Conservation (phyloP, 2,329 filamentous ascomycete species). For the Diaporthe capsici region DNA sequence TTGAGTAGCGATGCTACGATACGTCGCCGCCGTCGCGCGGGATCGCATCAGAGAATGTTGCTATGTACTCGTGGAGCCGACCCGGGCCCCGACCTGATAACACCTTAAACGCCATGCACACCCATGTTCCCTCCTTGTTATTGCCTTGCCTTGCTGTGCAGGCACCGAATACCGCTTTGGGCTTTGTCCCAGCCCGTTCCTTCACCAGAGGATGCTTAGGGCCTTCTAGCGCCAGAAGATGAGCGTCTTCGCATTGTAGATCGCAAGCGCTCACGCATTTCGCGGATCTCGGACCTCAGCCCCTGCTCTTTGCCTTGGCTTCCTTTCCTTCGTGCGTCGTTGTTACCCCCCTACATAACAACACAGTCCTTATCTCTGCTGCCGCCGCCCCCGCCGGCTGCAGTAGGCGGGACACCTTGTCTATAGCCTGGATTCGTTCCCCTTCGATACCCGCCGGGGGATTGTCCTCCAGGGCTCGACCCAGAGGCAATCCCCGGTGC, state of each 20-base stretch:
- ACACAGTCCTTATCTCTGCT: constrained; percentile 57
- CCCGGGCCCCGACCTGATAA: neutral
- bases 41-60: constrained; percentile 9
- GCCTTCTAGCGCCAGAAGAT: neutral
- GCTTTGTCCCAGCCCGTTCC: neutral
- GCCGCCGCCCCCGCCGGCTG: constrained; percentile 43
- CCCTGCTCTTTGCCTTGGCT: neutral
- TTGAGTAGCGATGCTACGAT: constrained; percentile 13
- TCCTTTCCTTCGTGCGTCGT: neutral
- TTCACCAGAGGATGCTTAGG: neutral
- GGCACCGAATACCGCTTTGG: neutral
- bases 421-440: constrained; percentile 34
- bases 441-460: constrained; percentile 7
- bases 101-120: constrained; percentile 28
- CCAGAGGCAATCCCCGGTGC: constrained; percentile 43
- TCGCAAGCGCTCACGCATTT: constrained; percentile 3
- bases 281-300: neutral
- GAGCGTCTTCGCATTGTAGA: constrained; percentile 1
- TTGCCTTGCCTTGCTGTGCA: neutral
- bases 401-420: constrained; percentile 48
- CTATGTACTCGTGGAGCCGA: neutral
- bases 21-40: neutral
- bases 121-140: neutral
- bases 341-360: constrained; percentile 58
- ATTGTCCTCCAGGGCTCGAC: neutral